Percentiles rank a stretch among this genome's conserved stretches.
Conservation (phyloP, 75 land plant genomes). For the Pinus tabuliformis region DNA sequence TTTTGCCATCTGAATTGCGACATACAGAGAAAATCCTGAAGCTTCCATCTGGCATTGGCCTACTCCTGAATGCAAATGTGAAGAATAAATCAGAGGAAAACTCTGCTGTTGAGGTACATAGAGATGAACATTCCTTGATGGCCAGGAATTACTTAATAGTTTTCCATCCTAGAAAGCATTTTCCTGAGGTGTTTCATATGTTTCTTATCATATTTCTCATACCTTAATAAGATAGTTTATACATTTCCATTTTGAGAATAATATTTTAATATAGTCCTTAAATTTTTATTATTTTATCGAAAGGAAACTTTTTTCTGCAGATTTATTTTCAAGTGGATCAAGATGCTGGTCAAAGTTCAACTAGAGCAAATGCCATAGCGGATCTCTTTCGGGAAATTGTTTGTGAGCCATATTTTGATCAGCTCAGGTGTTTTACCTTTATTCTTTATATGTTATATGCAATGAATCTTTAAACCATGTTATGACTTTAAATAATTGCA, state of each 20-base stretch:
- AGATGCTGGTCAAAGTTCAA: slow-evolving; percentile 45
- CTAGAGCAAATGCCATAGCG: slow-evolving; percentile 47
- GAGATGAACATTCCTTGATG: neutral
- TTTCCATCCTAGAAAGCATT: neutral
- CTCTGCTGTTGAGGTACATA: slow-evolving; percentile 90
- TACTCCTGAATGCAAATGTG: slow-evolving; percentile 54
- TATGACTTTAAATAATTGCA: neutral
- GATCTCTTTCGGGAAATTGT: slow-evolving; percentile 88
- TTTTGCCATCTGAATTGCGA: slow-evolving; percentile 53
- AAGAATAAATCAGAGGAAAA: slow-evolving; percentile 82
- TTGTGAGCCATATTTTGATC: slow-evolving; percentile 83
- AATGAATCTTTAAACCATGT: neutral
- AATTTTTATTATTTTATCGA: neutral
- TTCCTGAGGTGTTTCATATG: neutral
- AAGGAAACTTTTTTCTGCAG: slow-evolving; percentile 32
- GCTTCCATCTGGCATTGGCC: slow-evolving; percentile 52
- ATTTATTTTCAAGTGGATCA: slow-evolving; percentile 92
- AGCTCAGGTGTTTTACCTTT: slow-evolving; percentile 59
- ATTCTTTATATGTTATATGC: neutral
- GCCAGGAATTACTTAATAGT: neutral
- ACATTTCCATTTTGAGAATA: neutral
- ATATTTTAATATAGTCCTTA: neutral
- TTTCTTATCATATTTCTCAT: neutral
- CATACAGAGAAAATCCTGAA: slow-evolving; percentile 66
- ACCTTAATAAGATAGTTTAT: neutral